phyloP scores from a whole-genome alignment of 805 yeast species.

The Kuraishia borneana region DNA sequence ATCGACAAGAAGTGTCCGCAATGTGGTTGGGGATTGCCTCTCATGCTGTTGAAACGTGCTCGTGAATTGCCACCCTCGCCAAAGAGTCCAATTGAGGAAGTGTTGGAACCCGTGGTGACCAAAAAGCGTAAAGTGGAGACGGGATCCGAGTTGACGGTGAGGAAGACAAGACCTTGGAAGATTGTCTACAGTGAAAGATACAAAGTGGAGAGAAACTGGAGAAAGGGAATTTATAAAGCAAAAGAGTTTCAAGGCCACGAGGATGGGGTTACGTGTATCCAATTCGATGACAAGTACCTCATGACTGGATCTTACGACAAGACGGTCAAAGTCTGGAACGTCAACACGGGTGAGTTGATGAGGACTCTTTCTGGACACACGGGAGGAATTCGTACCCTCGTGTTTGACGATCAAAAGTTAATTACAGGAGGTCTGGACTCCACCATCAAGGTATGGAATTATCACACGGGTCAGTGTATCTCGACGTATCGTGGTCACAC shows the following conservation, averaged over 20 bases:
- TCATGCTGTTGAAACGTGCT: slow-evolving; percentile 78
- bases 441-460: slow-evolving; percentile 93
- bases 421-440: slow-evolving; percentile 89
- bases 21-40: slow-evolving; percentile 98
- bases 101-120: background rate
- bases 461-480: slow-evolving; percentile 86
- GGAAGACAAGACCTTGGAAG: slow-evolving; percentile 82
- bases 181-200: slow-evolving; percentile 86
- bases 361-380: slow-evolving; percentile 82
- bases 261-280: slow-evolving; percentile 83
- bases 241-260: slow-evolving; percentile 69
- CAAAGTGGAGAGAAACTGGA: slow-evolving; percentile 90
- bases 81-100: background rate
- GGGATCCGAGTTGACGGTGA: slow-evolving; percentile 6
- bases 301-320: slow-evolving; percentile 92
- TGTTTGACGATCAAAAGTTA: slow-evolving; percentile 79
- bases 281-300: slow-evolving; percentile 66
- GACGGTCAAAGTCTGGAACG: slow-evolving; percentile 88
- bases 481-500: slow-evolving; percentile 91
- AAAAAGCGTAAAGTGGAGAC: background rate
- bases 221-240: slow-evolving; percentile 62
- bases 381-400: slow-evolving; percentile 76
- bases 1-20: slow-evolving; percentile 95
- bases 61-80: slow-evolving; percentile 26
- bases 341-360: slow-evolving; percentile 64